phyloP scores from a whole-genome alignment of 805 yeast genomes.

The Sungouiozyma ichnusensis region DNA sequence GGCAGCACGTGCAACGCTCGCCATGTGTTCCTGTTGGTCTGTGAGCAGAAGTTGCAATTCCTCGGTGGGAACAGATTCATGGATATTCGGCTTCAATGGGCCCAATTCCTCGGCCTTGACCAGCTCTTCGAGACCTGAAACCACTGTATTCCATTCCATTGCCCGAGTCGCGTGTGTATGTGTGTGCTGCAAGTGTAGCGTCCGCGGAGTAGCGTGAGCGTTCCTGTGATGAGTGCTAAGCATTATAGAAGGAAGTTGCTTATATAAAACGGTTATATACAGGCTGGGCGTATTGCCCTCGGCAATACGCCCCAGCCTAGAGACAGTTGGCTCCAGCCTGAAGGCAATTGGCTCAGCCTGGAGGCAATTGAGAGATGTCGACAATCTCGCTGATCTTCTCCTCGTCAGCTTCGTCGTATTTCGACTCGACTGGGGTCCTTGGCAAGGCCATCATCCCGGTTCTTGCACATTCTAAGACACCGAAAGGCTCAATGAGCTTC shows the following conservation, averaged over 20 bases:
- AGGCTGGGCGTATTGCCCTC: too few relatives aligned
- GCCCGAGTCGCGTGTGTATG: too few relatives aligned
- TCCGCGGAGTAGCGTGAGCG: background rate
- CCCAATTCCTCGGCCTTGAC: background rate
- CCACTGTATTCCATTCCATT: background rate
- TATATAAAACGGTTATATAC: background rate
- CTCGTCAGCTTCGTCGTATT: constrained; percentile 40
- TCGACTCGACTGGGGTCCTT: constrained; percentile 72
- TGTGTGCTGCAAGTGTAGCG: background rate
- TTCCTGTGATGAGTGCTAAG: background rate
- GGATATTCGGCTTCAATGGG: too few relatives aligned
- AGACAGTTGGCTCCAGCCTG: background rate
- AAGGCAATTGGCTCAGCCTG: constrained; percentile 48
- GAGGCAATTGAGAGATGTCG: constrained; percentile 86
- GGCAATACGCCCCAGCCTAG: too few relatives aligned
- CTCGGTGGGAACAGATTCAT: too few relatives aligned
- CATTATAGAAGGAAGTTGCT: background rate
- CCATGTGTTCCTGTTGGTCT: background rate
- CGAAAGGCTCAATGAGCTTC: constrained; percentile 87
- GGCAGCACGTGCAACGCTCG: background rate
- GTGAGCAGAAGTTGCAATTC: background rate
- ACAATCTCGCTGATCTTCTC: constrained; percentile 50
- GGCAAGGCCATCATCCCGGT: constrained; percentile 99
- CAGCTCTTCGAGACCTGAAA: background rate
- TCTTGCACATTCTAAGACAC: constrained; percentile 91